Conservation (phyloP, 148 eudicot species). For the Suaeda aralocaspica region DNA sequence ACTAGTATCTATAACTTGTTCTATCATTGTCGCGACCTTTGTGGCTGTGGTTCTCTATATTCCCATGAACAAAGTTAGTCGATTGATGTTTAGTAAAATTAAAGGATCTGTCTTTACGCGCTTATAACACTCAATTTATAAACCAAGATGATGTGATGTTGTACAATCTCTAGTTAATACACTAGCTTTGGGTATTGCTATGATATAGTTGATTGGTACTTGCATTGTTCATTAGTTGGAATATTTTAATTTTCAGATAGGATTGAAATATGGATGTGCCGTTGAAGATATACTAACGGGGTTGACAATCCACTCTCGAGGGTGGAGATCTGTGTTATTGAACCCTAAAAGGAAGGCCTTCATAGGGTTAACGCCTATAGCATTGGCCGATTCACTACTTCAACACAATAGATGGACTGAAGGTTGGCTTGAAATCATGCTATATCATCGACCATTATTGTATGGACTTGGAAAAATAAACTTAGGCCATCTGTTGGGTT, state of each 20-base stretch:
- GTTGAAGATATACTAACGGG: constrained; percentile 86
- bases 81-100: no score
- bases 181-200: no score
- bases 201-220: no score
- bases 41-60: no score
- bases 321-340: constrained; percentile 71
- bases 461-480: constrained; percentile 50
- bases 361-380: constrained; percentile 54
- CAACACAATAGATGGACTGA: constrained; percentile 93
- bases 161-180: no score
- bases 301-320: constrained; percentile 58
- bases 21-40: no score
- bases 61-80: no score
- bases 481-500: constrained; percentile 44
- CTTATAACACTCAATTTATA: no score
- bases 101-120: no score
- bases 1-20: no score
- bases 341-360: constrained; percentile 51
- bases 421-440: constrained; percentile 60
- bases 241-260: constrained; percentile 45
- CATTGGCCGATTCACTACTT: constrained; percentile 50
- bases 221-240: no score
- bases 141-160: no score
- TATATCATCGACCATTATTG: constrained; percentile 53
- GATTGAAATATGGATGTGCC: constrained; percentile 68